Conservation (phyloP, 257 asterid genomes). For the Fraxinus quadrangulata region DNA sequence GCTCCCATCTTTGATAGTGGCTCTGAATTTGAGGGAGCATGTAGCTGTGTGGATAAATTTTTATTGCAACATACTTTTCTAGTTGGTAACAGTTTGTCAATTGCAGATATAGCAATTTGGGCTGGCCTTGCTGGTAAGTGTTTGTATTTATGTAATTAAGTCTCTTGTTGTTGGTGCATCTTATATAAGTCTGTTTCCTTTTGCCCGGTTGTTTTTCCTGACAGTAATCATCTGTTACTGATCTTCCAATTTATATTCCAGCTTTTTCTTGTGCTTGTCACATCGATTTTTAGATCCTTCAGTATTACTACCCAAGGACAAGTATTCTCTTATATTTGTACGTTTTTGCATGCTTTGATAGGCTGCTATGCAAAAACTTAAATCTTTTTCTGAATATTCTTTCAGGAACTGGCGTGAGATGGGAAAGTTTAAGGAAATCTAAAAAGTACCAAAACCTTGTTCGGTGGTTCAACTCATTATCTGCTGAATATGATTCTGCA, state of each 20-base stretch:
- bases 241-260: neutral
- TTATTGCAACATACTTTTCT: conserved; percentile 65
- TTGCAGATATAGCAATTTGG: conserved; percentile 92
- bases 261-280: conserved; percentile 2
- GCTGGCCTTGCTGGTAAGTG: conserved; percentile 78
- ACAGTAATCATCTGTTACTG: neutral
- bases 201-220: neutral
- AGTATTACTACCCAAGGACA: neutral
- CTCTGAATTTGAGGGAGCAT: conserved; percentile 91
- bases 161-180: neutral
- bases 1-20: conserved; percentile 71
- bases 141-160: conserved; percentile 6
- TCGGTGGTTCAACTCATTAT: conserved; percentile 86
- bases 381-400: neutral
- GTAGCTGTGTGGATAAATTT: conserved; percentile 62
- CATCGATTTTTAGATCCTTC: neutral
- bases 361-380: neutral
- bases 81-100: conserved; percentile 64
- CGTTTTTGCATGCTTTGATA: neutral
- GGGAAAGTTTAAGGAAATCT: conserved; percentile 88
- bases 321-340: neutral
- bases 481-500: conserved; percentile 55
- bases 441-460: conserved; percentile 83
- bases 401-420: conserved; percentile 80
- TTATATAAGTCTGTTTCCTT: neutral